These are phyloP conservation scores for Lophiostoma macrostomum DNA, from an alignment of 495 filamentous ascomycete species.

Conservation along the genomic window DNA sequence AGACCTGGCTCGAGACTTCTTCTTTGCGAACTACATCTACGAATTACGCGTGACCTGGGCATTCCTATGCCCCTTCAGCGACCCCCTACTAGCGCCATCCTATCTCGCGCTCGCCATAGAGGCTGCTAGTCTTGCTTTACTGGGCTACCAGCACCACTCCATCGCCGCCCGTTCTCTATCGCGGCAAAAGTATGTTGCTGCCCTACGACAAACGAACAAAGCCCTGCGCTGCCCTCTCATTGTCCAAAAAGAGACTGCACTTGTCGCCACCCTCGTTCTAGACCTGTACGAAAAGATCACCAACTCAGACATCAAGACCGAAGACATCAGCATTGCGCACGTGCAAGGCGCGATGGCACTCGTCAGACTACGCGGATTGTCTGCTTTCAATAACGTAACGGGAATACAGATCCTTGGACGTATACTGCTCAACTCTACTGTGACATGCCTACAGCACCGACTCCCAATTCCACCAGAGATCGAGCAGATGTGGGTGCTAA, in stretches of 20 bases:
- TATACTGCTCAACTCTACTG: constrained; percentile 33
- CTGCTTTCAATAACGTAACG: constrained; percentile 17
- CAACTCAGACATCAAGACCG: background rate
- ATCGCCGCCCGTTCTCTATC: constrained; percentile 7
- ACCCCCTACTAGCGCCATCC: background rate
- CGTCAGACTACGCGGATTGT: constrained; percentile 29
- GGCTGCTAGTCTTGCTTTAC: constrained; percentile 26
- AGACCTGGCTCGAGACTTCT: constrained; percentile 13
- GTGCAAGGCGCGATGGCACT: constrained; percentile 39
- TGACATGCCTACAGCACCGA: constrained; percentile 28
- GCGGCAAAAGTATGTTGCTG: constrained; percentile 22
- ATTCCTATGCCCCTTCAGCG: constrained; percentile 19
- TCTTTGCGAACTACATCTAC: constrained; percentile 26
- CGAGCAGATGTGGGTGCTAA: constrained; percentile 25
- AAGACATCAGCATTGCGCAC: constrained; percentile 17
- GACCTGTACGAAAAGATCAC: constrained; percentile 27
- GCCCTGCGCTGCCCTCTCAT: constrained; percentile 1
- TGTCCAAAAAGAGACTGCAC: background rate
- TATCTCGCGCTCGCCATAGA: constrained; percentile 26
- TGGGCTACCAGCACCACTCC: constrained; percentile 20
- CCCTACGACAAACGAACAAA: constrained; percentile 10
- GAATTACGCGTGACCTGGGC: constrained; percentile 16
- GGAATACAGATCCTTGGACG: constrained; percentile 26
- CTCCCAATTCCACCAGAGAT: constrained; percentile 29
- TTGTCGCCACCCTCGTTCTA: constrained; percentile 17